Evolutionary conservation across 2,329 filamentous ascomycete genomes (phyloP).

Genomic region (Penicillium sp.): DNA sequence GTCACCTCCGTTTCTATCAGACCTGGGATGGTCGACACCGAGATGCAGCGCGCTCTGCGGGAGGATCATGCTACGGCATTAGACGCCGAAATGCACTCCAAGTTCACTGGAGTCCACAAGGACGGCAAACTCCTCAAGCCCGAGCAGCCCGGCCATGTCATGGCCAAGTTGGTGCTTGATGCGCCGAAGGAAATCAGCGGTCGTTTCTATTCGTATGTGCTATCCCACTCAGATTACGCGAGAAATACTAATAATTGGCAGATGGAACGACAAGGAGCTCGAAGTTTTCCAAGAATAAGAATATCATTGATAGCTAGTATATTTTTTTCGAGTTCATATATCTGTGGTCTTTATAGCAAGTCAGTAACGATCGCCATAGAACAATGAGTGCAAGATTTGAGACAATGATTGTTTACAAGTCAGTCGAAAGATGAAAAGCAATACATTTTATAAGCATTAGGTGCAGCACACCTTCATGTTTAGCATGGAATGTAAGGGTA

Average conservation of each 20-base stretch:
- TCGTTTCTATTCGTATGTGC: conserved; percentile 58
- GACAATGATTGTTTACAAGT: conserved; percentile 34
- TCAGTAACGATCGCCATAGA: conserved; percentile 29
- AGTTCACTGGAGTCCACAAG: conserved; percentile 68
- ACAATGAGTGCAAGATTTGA: conserved; percentile 19
- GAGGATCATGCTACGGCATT: conserved; percentile 65
- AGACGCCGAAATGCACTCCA: conserved; percentile 56
- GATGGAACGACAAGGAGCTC: conserved; percentile 48
- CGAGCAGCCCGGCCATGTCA: conserved; percentile 80
- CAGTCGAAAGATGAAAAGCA: conserved; percentile 67
- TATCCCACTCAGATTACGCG: conserved; percentile 2
- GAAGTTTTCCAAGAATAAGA: conserved; percentile 43
- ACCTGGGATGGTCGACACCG: conserved; percentile 38
- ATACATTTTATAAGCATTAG: conserved; percentile 57
- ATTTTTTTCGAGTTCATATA: conserved; percentile 1
- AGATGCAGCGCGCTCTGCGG: conserved; percentile 61
- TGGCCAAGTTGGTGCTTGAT: conserved; percentile 71
- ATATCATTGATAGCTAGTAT: conserved; percentile 7
- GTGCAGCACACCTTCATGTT: conserved; percentile 54
- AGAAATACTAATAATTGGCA: conserved; percentile 29
- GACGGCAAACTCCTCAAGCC: conserved; percentile 72
- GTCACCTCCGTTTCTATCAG: conserved; percentile 29
- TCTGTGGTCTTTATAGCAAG: conserved; percentile 24
- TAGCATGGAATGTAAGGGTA: conserved; percentile 61
- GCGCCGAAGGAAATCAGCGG: conserved; percentile 69